Evolutionary conservation across 495 filamentous ascomycete species (phyloP).

Genomic region (Filosporella fistucella): DNA sequence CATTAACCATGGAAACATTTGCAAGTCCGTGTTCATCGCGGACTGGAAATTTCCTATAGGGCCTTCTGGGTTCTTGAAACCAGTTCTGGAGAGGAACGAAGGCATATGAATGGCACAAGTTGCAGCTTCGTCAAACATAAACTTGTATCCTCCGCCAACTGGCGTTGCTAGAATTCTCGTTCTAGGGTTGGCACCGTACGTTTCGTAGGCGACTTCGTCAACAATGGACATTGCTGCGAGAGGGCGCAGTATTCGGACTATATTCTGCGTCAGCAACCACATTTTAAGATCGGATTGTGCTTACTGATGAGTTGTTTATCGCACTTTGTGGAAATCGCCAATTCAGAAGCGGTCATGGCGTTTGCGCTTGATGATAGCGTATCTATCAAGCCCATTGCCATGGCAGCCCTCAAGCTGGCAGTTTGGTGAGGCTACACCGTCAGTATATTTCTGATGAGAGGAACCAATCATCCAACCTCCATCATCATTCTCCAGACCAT

Average conservation of each 20-base stretch:
- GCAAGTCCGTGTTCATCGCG: slow-evolving; percentile 14
- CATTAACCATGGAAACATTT: slow-evolving; percentile 20
- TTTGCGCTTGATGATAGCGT: slow-evolving; percentile 11
- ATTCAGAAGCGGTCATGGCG: slow-evolving; percentile 15
- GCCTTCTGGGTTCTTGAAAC: slow-evolving; percentile 6
- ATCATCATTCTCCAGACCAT: slow-evolving; percentile 20
- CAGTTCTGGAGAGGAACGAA: not conserved
- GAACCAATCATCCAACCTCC: slow-evolving; percentile 9
- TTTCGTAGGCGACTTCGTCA: slow-evolving; percentile 1
- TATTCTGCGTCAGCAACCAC: not conserved
- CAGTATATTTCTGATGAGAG: not conserved
- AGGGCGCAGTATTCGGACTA: slow-evolving; percentile 9
- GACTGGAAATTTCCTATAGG: slow-evolving; percentile 13
- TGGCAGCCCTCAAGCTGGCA: slow-evolving; percentile 12
- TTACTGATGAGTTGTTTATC: slow-evolving; percentile 20
- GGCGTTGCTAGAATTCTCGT: slow-evolving; percentile 1
- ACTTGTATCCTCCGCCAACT: slow-evolving; percentile 2
- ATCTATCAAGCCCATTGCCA: slow-evolving; percentile 14
- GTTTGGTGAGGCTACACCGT: slow-evolving; percentile 17
- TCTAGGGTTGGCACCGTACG: not conserved
- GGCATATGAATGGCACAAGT: slow-evolving; percentile 15
- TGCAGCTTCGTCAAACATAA: slow-evolving; percentile 8
- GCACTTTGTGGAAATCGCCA: slow-evolving; percentile 5
- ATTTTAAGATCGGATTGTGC: not conserved
- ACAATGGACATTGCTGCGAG: not conserved